These are phyloP conservation scores for Mortierella sp. DNA, from an alignment of 371 early-diverging fungal species.

Conservation along the genomic window DNA sequence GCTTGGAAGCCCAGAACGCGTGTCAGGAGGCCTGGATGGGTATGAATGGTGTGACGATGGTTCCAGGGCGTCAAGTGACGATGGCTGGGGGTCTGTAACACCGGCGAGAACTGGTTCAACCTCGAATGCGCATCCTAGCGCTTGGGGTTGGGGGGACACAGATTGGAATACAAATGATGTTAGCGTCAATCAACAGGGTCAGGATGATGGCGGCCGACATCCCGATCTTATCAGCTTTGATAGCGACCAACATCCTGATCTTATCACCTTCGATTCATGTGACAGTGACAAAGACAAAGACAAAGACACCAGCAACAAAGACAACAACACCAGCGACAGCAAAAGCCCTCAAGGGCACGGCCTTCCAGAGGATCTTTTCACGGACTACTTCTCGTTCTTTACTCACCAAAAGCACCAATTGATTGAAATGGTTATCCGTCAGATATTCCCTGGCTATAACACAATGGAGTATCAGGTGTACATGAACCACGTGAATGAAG, in stretches of 20 bases:
- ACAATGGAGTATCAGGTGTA: constrained; percentile 30
- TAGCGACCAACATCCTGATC: not conserved
- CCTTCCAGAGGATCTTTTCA: constrained; percentile 1
- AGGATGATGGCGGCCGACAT: not conserved
- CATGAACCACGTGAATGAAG: constrained; percentile 29
- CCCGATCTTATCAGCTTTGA: constrained; percentile 38
- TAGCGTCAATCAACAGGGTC: no score
- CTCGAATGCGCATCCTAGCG: no score
- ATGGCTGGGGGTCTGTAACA: no score
- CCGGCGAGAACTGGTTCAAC: no score
- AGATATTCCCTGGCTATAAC: constrained; percentile 19
- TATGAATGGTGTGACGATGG: not conserved
- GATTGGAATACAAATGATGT: no score
- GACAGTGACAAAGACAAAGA: not conserved
- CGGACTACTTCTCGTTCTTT: constrained; percentile 42
- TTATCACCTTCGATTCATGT: not conserved
- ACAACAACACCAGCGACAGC: constrained; percentile 1
- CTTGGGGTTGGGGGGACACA: no score
- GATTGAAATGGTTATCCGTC: constrained; percentile 17
- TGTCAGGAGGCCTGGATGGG: no score
- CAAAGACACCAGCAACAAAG: not conserved
- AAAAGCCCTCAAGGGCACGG: no score
- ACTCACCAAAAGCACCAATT: constrained; percentile 27
- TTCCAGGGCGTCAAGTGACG: no score
- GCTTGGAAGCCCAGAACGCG: constrained; percentile 4